Conservation (phyloP, 768 basidiomycete species). For the Suillus decipiens region DNA sequence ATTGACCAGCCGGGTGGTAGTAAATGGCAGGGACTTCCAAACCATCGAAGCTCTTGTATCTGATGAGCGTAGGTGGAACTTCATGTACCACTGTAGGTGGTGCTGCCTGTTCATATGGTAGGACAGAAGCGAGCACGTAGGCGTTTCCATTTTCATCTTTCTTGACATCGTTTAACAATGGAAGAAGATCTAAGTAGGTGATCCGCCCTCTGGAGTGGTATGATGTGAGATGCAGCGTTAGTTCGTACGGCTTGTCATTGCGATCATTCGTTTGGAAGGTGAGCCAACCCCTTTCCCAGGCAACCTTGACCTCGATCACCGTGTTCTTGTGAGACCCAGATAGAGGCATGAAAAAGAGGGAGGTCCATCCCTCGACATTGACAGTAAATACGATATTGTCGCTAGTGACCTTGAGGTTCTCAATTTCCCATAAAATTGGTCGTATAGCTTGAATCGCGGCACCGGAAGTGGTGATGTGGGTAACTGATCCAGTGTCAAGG, state of each 20-base stretch:
- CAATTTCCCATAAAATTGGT: constrained; percentile 38
- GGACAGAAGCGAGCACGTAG: constrained; percentile 31
- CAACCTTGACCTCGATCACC: constrained; percentile 35
- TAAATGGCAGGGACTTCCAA: constrained; percentile 43
- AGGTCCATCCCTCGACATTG: constrained; percentile 42
- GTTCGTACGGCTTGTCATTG: constrained; percentile 36
- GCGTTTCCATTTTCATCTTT: constrained; percentile 24
- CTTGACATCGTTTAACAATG: constrained; percentile 21
- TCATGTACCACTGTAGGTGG: constrained; percentile 29
- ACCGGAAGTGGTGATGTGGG: constrained; percentile 41
- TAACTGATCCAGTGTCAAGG: constrained; percentile 28
- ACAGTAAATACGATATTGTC: constrained; percentile 35
- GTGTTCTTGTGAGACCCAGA: constrained; percentile 28
- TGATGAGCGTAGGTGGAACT: constrained; percentile 35
- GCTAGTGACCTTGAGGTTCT: constrained; percentile 26
- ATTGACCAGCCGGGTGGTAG: constrained; percentile 38
- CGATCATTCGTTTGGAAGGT: constrained; percentile 30
- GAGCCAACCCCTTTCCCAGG: constrained; percentile 35
- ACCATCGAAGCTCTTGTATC: constrained; percentile 43
- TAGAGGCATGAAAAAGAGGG: constrained; percentile 32
- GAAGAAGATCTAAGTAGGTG: constrained; percentile 33
- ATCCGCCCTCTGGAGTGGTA: constrained; percentile 27
- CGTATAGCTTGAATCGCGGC: constrained; percentile 32
- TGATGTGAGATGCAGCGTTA: constrained; percentile 34
- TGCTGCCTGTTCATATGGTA: constrained; percentile 35